Evolutionary conservation across 2,329 filamentous ascomycete species (phyloP).

Genomic region (Pseudocercospora fuligena): DNA sequence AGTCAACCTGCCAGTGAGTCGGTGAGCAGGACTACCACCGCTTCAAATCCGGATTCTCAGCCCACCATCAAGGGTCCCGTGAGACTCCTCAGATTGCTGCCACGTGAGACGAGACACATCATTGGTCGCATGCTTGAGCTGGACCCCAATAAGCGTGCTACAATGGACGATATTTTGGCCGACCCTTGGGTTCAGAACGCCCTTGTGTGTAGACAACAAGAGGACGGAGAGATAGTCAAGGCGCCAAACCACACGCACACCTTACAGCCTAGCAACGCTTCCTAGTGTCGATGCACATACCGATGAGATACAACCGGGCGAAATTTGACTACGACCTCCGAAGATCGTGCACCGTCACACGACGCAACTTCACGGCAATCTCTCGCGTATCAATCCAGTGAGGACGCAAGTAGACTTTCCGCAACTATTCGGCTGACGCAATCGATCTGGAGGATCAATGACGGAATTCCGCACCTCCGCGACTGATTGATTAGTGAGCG

Average conservation of each 20-base stretch:
- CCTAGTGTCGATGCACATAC: conserved; percentile 15
- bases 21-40: conserved; percentile 29
- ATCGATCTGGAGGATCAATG: background rate
- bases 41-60: conserved; percentile 35
- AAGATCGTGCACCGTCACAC: background rate
- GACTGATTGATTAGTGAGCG: background rate
- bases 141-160: conserved; percentile 80
- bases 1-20: conserved; percentile 51
- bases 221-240: conserved; percentile 72
- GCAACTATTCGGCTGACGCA: background rate
- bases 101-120: conserved; percentile 86
- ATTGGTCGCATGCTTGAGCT: conserved; percentile 92
- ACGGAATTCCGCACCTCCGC: background rate
- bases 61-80: conserved; percentile 86
- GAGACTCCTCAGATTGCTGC: conserved; percentile 83
- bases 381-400: background rate
- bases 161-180: conserved; percentile 80
- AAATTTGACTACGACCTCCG: background rate
- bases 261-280: conserved; percentile 52
- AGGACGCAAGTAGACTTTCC: background rate
- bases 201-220: conserved; percentile 79
- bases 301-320: background rate
- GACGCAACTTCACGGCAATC: background rate
- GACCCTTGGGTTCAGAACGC: conserved; percentile 91
- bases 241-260: conserved; percentile 82